Base-by-base conservation (phyloP, 2,329 filamentous ascomycete species). In the Neonectria coccinea region DNA sequence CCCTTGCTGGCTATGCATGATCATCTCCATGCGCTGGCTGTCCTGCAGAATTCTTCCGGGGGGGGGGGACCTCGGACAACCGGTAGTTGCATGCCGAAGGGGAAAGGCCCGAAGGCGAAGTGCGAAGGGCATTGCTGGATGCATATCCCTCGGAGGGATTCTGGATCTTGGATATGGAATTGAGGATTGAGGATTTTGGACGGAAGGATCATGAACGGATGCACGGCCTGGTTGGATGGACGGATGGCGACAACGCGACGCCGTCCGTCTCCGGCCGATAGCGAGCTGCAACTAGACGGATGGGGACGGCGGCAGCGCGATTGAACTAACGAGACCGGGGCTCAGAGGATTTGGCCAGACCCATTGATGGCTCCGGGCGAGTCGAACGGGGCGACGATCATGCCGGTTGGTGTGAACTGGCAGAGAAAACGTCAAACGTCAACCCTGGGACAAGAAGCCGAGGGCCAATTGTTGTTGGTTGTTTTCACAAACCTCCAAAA, bases 271-370 rank as follows among this genome's bases (percentile, higher is more conserved):
- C 62, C 52, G 56, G 67, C 67, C 67, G 67, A 69, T 69, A 66
- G 59, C 56, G 62, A 68, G 51, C 66, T 73, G 70, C 70, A 73
- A 64, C 70, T 70, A 70, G 66, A 53, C 62, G 48, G 55, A 68
- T 68, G 62, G 47, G 57, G 67, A 64, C 67, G 53, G 55, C 39
- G 25, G 53, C 29, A 59, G 50, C 29, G 54, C 59, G 65, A 68
- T 70, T 41, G 62, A 68, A 63, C 60, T 12, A 51, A 31, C 27
- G 16, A 20, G 29, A 42, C 27, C 47, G n/a, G 47, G 47, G 47
- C 9, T 11, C 16, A 31, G 9, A 16, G 16, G 16, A 31, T n/a
- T 50, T 22, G 8, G 27, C 14, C 29, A 33, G 48, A 29, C 48
- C n/a, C 29, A 3, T 18, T 27, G 45, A 10, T 20, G 47, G 27